Evolutionary conservation across 2,329 filamentous ascomycete genomes (phyloP).

Genomic region (Pyricularia sp.): DNA sequence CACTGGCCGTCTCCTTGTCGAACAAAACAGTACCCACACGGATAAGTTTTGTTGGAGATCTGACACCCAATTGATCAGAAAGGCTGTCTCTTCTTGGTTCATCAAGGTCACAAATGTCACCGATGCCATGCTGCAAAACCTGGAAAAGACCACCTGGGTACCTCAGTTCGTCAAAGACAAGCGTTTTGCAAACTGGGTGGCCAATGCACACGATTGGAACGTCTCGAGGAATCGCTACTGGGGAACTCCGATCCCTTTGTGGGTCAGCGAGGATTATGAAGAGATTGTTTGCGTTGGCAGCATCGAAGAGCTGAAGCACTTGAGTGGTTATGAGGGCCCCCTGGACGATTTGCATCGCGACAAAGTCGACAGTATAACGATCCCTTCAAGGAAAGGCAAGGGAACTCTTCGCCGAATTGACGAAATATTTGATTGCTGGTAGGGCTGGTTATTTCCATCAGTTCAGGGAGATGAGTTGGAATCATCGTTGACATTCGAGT

Average conservation of each 20-base stretch:
- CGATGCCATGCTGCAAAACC: constrained; percentile 79
- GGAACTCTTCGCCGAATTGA: constrained; percentile 67
- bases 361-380: constrained; percentile 91
- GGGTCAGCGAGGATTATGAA: constrained; percentile 80
- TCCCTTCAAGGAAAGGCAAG: constrained; percentile 79
- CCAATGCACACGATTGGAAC: constrained; percentile 87
- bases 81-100: constrained; percentile 92
- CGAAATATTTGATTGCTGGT: constrained; percentile 90
- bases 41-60: constrained; percentile 90
- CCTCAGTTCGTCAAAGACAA: constrained; percentile 82
- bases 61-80: constrained; percentile 85
- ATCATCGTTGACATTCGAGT: no score
- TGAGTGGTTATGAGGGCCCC: constrained; percentile 76
- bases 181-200: constrained; percentile 83
- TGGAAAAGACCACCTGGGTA: constrained; percentile 83
- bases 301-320: constrained; percentile 65
- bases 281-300: constrained; percentile 81
- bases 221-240: constrained; percentile 88
- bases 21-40: constrained; percentile 79
- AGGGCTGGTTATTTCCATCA: no score
- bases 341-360: constrained; percentile 81
- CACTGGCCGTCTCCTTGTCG: constrained; percentile 63
- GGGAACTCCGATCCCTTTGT: constrained; percentile 85
- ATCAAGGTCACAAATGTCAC: constrained; percentile 75
- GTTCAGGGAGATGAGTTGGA: no score